A percentile compares a stretch with the other conserved stretches of the same genome.
phyloP scores from a whole-genome alignment of 2,329 filamentous ascomycete genomes.

The Metarhizium sp. region DNA sequence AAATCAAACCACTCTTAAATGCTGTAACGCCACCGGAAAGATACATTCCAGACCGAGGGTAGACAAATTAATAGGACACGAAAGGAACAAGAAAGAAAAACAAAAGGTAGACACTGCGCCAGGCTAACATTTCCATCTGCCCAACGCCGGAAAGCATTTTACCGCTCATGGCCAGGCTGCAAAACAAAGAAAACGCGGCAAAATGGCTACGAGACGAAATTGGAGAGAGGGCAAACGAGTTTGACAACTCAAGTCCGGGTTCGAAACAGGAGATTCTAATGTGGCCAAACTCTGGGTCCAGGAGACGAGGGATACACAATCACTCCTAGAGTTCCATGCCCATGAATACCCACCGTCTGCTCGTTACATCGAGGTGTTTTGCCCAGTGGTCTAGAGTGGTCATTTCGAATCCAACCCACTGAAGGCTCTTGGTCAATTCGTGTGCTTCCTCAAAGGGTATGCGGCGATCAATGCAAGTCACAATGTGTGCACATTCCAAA shows the following conservation, averaged over 20 bases:
- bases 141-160: background rate
- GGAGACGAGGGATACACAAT: background rate
- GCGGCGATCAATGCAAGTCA: conserved; percentile 71
- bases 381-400: conserved; percentile 73
- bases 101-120: background rate
- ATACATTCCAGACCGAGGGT: background rate
- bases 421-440: conserved; percentile 68
- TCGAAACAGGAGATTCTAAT: background rate
- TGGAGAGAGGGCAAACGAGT: background rate
- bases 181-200: conserved; percentile 8
- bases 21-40: background rate
- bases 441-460: conserved; percentile 53
- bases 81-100: conserved; percentile 3
- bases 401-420: conserved; percentile 88
- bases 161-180: background rate
- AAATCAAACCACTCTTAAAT: background rate
- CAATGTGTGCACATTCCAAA: conserved; percentile 66
- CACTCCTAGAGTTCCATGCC: conserved; percentile 67
- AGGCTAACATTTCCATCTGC: background rate
- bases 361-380: conserved; percentile 54
- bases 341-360: conserved; percentile 76
- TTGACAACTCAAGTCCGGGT: background rate
- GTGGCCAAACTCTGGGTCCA: background rate
- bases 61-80: background rate
- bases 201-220: conserved; percentile 2